Conservation (phyloP, 108 stramenopile species). For the Cyclotella baltica region DNA sequence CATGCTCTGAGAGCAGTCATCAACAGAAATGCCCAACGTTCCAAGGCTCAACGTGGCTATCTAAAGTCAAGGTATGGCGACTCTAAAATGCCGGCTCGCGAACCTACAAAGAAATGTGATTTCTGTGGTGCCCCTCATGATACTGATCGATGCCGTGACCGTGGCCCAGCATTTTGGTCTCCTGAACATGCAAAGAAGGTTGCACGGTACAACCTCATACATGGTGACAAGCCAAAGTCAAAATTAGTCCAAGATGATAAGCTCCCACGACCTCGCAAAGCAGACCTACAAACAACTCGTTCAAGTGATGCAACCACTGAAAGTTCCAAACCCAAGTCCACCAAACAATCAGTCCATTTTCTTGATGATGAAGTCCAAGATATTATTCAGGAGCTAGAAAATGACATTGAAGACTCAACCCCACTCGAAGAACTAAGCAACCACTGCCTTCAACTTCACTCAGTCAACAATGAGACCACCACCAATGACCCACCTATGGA, state of each 20-base stretch:
- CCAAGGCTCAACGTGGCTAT: neutral
- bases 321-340: neutral
- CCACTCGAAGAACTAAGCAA: neutral
- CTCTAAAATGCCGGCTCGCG: neutral
- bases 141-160: neutral
- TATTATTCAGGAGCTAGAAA: neutral
- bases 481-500: neutral
- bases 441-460: neutral
- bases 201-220: neutral
- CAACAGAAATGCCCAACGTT: neutral
- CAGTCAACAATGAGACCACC: neutral
- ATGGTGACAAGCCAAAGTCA: neutral
- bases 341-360: neutral
- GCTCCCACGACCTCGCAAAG: neutral
- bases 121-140: neutral
- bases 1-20: neutral
- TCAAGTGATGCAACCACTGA: neutral
- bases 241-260: neutral
- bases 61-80: neutral
- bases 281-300: neutral
- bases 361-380: neutral
- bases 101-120: neutral
- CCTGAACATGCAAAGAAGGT: neutral
- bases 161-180: neutral
- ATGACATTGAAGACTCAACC: neutral